A percentile compares a stretch with the other conserved stretches of the same genome.
phyloP scores from a whole-genome alignment of 2,329 filamentous ascomycete species.

The Magnaporthales sp. region DNA sequence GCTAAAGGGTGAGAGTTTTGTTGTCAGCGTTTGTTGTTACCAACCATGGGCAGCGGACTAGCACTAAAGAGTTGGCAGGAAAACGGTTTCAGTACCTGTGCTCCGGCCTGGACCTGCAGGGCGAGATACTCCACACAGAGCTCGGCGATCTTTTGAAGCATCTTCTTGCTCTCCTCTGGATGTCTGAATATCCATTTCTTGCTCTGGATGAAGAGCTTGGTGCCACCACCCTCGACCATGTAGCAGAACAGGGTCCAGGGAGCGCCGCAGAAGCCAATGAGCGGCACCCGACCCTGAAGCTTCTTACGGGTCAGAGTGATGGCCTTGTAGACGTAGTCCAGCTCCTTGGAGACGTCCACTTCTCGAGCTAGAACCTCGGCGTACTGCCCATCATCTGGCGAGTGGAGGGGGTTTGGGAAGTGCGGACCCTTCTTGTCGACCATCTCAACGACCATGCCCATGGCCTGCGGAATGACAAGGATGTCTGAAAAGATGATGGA shows the following conservation, averaged over 20 bases:
- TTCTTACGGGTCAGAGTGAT: conserved; percentile 88
- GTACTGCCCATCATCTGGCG: conserved; percentile 79
- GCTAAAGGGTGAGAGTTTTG: conserved; percentile 23
- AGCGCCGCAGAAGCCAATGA: conserved; percentile 94
- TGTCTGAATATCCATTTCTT: conserved; percentile 98
- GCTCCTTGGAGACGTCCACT: conserved; percentile 76
- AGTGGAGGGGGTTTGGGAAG: conserved; percentile 76
- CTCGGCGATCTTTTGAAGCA: conserved; percentile 87
- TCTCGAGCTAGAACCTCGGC: conserved; percentile 62
- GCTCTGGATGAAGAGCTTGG: conserved; percentile 85
- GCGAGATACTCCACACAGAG: conserved; percentile 93
- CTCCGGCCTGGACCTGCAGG: conserved; percentile 84
- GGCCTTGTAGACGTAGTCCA: conserved; percentile 93
- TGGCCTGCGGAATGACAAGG: conserved; percentile 91
- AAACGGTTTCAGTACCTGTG: conserved; percentile 52
- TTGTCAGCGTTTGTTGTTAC: conserved; percentile 4
- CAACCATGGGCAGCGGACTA: not conserved
- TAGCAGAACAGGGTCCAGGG: conserved; percentile 97
- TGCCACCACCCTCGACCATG: conserved; percentile 97
- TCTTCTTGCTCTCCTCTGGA: conserved; percentile 65
- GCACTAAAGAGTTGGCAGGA: not conserved
- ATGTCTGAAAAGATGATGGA: conserved; percentile 99
- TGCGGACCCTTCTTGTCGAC: conserved; percentile 93
- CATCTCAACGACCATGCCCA: conserved; percentile 99
- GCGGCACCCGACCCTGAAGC: conserved; percentile 75